These are phyloP conservation scores for Cichorium intybus DNA, from an alignment of 140 eudicot genomes.

Conservation along the genomic window DNA sequence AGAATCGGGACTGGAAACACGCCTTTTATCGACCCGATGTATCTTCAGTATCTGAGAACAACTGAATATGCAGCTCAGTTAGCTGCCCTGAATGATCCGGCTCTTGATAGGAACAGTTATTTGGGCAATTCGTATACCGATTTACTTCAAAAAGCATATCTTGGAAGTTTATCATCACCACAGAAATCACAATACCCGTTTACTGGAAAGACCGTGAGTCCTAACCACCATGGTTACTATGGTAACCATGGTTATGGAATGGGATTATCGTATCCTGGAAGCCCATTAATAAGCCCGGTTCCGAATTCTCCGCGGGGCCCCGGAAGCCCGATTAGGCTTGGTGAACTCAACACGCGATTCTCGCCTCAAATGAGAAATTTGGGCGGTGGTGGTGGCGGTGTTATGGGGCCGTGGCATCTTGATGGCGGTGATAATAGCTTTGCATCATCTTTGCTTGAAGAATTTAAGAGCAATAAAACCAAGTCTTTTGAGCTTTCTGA, in stretches of 20 bases:
- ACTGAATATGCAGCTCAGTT: constrained; percentile 75
- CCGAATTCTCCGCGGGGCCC: constrained; percentile 85
- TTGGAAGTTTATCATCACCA: constrained; percentile 64
- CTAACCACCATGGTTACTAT: constrained; percentile 83
- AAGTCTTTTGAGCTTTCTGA: constrained; percentile 88
- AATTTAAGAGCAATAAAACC: constrained; percentile 90
- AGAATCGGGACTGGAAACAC: constrained; percentile 54
- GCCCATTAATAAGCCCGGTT: constrained; percentile 76
- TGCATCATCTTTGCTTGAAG: constrained; percentile 85
- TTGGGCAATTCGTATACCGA: constrained; percentile 57
- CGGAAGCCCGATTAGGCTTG: constrained; percentile 87
- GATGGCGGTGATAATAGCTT: constrained; percentile 58
- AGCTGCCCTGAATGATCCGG: constrained; percentile 63
- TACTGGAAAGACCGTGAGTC: constrained; percentile 50
- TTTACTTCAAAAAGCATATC: constrained; percentile 84
- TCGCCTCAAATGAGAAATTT: constrained; percentile 71
- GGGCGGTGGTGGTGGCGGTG: constrained; percentile 53
- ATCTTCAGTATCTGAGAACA: constrained; percentile 77
- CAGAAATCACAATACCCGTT: constrained; percentile 77
- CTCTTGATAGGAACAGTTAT: constrained; percentile 50
- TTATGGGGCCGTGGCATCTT: constrained; percentile 87
- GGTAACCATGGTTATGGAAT: constrained; percentile 78
- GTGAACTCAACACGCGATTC: constrained; percentile 58
- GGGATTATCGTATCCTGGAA: constrained; percentile 88
- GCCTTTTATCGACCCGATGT: constrained; percentile 66